A percentile compares a stretch with the other conserved stretches of the same genome.
These are phyloP conservation scores for Trypethelium eluteriae DNA, from an alignment of 495 filamentous ascomycete species.

Conservation along the genomic window DNA sequence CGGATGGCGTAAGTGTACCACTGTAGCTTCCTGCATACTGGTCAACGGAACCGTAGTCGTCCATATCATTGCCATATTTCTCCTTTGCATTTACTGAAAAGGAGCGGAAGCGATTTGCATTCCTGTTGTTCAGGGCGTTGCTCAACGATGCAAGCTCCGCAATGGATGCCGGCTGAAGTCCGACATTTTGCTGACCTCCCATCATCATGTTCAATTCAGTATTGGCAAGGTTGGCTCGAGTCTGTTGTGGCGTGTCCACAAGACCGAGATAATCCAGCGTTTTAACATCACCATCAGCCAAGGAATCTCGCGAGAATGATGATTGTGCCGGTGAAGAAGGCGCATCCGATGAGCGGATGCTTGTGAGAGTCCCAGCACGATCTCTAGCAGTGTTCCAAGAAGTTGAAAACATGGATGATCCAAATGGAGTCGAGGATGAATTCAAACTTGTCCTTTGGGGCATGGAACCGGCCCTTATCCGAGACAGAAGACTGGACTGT, in stretches of 20 bases:
- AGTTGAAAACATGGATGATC: constrained; percentile 79
- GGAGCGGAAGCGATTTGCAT: constrained; percentile 80
- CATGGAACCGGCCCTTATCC: constrained; percentile 90
- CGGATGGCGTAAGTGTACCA: constrained; percentile 63
- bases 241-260: constrained; percentile 84
- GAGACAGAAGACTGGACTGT: constrained; percentile 60
- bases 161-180: constrained; percentile 57
- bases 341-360: constrained; percentile 80
- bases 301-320: constrained; percentile 81
- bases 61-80: constrained; percentile 90
- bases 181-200: constrained; percentile 40
- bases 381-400: constrained; percentile 72
- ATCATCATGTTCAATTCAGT: constrained; percentile 50
- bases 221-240: constrained; percentile 57
- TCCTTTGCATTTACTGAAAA: constrained; percentile 99
- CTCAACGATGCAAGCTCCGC: constrained; percentile 55
- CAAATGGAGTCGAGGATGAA: constrained; percentile 64
- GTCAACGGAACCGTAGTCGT: constrained; percentile 43
- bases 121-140: constrained; percentile 63
- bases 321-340: constrained; percentile 84
- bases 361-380: constrained; percentile 73
- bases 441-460: constrained; percentile 72
- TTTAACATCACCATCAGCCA: constrained; percentile 78
- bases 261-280: constrained; percentile 94
- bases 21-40: constrained; percentile 49